Evolutionary conservation across 73 alveolate genomes (phyloP).

Genomic region (Paramecium sexaurelia): DNA sequence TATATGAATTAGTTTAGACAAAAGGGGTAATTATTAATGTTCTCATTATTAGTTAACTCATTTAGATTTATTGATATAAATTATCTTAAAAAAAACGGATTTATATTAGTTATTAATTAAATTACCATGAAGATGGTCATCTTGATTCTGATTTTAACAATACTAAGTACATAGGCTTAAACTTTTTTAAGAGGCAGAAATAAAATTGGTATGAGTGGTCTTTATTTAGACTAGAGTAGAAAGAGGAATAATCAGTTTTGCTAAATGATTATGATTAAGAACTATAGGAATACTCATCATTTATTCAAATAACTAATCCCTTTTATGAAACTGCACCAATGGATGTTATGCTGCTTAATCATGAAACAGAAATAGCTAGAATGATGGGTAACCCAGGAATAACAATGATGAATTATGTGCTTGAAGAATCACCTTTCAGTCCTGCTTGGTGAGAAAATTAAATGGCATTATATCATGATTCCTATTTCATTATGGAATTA

Average conservation of each 20-base stretch:
- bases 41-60: not conserved
- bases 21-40: too few relatives aligned
- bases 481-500: not conserved
- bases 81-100: conserved; percentile 11
- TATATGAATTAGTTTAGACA: too few relatives aligned
- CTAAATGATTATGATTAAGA: not conserved
- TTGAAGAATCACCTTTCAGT: not conserved
- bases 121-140: conserved; percentile 2
- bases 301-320: not conserved
- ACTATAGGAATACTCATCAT: not conserved
- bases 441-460: conserved; percentile 3
- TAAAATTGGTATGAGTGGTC: not conserved
- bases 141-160: not conserved
- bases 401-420: not conserved
- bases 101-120: not conserved
- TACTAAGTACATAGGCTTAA: not conserved
- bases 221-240: not conserved
- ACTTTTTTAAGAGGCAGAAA: not conserved
- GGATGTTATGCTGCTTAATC: conserved; percentile 14
- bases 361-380: conserved; percentile 25
- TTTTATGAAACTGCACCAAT: not conserved
- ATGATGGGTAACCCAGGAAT: conserved; percentile 37
- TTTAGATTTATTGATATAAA: not conserved
- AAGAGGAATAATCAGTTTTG: not conserved
- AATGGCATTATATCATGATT: not conserved